Base-by-base conservation (phyloP, 257 asterid species). In the Salvia hispanica region DNA sequence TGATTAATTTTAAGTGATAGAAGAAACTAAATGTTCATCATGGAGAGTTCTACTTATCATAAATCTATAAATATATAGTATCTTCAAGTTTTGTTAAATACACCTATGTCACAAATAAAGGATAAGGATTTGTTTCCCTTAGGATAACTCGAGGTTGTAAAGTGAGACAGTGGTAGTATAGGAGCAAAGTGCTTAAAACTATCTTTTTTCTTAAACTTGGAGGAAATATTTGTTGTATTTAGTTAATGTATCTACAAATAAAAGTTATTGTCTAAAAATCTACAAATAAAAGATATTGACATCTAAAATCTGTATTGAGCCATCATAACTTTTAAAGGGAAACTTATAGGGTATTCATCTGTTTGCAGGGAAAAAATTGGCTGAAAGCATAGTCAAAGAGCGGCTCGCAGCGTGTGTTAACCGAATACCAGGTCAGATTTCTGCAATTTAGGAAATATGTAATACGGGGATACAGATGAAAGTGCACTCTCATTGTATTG, bases 321-420 rank as follows among this genome's bases (percentile, higher is more conserved):
- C 40, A 46, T 28, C 21, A 34, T 34, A 50, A 37, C 44, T 64
- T 8, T 37, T 44, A 33, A 58, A 60, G 33, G 33, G 56, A 39
- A 40, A 62, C 47, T 72, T 44, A 7, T 21, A 18, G 31, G 31
- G 64, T 52, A n/a, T 62, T 45, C 39, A 45, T 48, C 45, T 28
- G 11, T 45, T 14, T 70, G 71, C 87, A 94, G 99, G 99, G 66
- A 87, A 82, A 80, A 91, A 91, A 75, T 74, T 94, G 73, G 92
- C 96, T 0, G 91, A 82, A 66, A 94, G 99, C 93, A 85, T 94
- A 70, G 90, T 94, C 63, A 88, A 87, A 74, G 97, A 76, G 77
- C 83, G 86, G 74, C 96, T 94, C 42, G 99, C 97, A 13, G 96
- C 99, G 65, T 94, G 96, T 66, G 99, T 94, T 72, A 94, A 91